Evolutionary conservation across 441 rosid genomes (phyloP).

Genomic region (Pelargonium myrrhifolium): DNA sequence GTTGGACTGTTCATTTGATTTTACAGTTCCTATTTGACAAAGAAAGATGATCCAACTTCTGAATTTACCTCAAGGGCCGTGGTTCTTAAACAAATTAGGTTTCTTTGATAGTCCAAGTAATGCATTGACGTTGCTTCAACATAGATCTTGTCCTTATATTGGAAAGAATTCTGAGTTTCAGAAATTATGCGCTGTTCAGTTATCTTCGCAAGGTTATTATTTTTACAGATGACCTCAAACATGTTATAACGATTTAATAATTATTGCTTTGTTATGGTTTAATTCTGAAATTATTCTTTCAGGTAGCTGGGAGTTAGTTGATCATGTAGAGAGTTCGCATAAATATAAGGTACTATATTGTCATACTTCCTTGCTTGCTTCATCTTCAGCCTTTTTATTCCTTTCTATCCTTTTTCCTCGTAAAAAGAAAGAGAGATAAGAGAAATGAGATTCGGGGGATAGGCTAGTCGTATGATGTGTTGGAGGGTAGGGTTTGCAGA

Average conservation of each 20-base stretch:
- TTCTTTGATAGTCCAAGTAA: slow-evolving; percentile 13
- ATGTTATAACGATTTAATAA: neutral
- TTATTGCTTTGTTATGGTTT: slow-evolving; percentile 1
- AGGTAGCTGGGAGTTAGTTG: slow-evolving; percentile 24
- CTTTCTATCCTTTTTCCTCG: neutral
- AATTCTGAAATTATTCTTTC: slow-evolving; percentile 16
- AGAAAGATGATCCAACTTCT: slow-evolving; percentile 28
- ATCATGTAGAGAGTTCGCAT: slow-evolving; percentile 18
- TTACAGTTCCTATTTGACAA: neutral
- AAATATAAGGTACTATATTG: slow-evolving; percentile 24
- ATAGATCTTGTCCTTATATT: slow-evolving; percentile 13
- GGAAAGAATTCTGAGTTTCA: slow-evolving; percentile 15
- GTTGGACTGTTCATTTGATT: neutral
- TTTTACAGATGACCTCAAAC: neutral
- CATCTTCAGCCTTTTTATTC: neutral
- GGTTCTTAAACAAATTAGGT: slow-evolving; percentile 19
- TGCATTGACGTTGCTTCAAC: slow-evolving; percentile 22
- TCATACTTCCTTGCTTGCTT: slow-evolving; percentile 2
- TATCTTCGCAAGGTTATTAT: slow-evolving; percentile 29
- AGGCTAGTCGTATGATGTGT: too few species aligned
- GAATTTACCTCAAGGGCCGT: slow-evolving; percentile 21
- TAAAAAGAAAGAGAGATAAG: neutral
- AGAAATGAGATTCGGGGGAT: neutral
- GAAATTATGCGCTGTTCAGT: slow-evolving; percentile 13
- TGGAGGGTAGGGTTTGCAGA: too few species aligned